phyloP scores from a whole-genome alignment of 2,329 filamentous ascomycete genomes.

The Pestalotiopsis sp. region DNA sequence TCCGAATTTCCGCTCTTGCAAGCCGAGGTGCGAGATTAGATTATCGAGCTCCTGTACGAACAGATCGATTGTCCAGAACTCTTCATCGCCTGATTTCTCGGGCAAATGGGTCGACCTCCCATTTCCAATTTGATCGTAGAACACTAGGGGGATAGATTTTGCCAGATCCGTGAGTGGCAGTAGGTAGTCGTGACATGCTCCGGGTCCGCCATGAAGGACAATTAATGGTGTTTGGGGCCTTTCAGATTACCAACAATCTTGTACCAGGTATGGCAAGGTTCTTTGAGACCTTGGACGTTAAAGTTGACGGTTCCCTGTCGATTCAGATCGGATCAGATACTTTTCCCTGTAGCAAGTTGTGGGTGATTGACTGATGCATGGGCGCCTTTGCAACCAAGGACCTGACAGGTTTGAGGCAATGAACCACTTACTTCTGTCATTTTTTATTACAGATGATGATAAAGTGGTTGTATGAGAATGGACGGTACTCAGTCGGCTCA shows the following conservation, averaged over 20 bases:
- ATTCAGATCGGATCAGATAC: too few species aligned
- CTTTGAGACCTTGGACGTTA: neutral
- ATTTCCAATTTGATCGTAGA: constrained; percentile 58
- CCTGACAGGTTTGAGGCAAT: too few species aligned
- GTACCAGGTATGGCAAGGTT: constrained; percentile 24
- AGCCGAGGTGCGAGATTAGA: constrained; percentile 41
- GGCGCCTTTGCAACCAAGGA: too few species aligned
- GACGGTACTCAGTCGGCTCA: too few species aligned
- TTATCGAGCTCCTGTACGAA: constrained; percentile 54
- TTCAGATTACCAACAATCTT: constrained; percentile 25
- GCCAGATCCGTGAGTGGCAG: constrained; percentile 35
- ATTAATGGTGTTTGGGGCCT: constrained; percentile 20
- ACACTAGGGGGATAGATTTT: constrained; percentile 42
- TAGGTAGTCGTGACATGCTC: constrained; percentile 47
- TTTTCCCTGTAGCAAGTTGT: too few species aligned
- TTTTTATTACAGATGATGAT: too few species aligned
- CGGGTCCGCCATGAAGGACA: constrained; percentile 31
- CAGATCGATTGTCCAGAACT: constrained; percentile 50
- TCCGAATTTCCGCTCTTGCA: constrained; percentile 38
- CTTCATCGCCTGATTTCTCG: constrained; percentile 35
- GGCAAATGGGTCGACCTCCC: constrained; percentile 50
- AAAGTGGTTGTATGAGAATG: too few species aligned
- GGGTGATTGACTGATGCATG: too few species aligned
- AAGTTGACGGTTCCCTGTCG: neutral
- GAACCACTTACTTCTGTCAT: too few species aligned